phyloP scores from a whole-genome alignment of 371 early-diverging fungal genomes.

The Circinella minor region DNA sequence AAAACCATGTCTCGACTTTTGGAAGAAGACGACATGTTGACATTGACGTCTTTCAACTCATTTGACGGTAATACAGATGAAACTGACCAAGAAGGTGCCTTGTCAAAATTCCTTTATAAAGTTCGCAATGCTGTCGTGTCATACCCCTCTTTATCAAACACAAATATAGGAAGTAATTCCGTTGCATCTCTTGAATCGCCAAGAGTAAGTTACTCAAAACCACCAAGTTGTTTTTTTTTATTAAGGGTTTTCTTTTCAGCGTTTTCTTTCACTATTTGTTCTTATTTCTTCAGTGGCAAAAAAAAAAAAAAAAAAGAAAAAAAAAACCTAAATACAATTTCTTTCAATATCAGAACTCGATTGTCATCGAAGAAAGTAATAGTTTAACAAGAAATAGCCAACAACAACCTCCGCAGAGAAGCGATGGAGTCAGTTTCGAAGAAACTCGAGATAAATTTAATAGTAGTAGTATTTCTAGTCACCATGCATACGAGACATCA shows the following conservation, averaged over 20 bases:
- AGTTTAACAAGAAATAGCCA: neutral
- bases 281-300: neutral
- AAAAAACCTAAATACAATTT: too few species aligned
- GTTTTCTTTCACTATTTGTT: neutral
- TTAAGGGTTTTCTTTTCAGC: neutral
- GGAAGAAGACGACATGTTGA: conserved; percentile 37
- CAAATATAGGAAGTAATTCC: conserved; percentile 11
- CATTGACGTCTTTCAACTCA: conserved; percentile 54
- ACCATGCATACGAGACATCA: neutral
- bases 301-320: too few species aligned
- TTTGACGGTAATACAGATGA: conserved; percentile 41
- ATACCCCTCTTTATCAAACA: conserved; percentile 8
- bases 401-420: neutral
- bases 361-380: neutral
- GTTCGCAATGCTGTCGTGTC: conserved; percentile 58
- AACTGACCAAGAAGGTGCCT: conserved; percentile 56
- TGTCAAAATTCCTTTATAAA: conserved; percentile 63
- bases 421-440: neutral
- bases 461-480: neutral
- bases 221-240: neutral
- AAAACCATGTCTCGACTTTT: conserved; percentile 24
- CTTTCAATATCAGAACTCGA: neutral
- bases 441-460: neutral
- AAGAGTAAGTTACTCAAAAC: neutral
- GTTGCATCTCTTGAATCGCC: neutral